Evolutionary conservation across 768 basidiomycete genomes (phyloP).

Genomic region (Calocybe cyanea): DNA sequence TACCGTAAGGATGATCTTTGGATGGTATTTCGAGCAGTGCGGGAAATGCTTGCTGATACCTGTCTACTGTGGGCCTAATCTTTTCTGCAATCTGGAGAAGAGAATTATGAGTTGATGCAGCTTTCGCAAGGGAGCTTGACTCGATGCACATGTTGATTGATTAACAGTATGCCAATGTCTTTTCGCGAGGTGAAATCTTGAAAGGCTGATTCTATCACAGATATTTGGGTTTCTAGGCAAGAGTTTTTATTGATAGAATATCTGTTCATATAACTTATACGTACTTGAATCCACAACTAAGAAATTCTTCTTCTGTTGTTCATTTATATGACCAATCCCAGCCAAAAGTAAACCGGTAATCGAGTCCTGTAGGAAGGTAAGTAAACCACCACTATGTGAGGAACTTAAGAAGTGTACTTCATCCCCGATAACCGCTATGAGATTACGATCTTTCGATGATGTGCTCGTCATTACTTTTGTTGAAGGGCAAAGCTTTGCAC

Average conservation of each 20-base stretch:
- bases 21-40: slow-evolving; percentile 96
- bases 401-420: slow-evolving; percentile 53
- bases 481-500: background rate
- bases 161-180: slow-evolving; percentile 94
- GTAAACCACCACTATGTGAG: background rate
- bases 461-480: slow-evolving; percentile 19
- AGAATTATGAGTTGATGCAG: slow-evolving; percentile 2
- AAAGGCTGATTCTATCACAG: slow-evolving; percentile 88
- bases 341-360: slow-evolving; percentile 95
- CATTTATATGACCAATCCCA: slow-evolving; percentile 88
- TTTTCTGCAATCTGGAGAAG: slow-evolving; percentile 84
- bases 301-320: slow-evolving; percentile 96
- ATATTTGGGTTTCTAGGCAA: slow-evolving; percentile 80
- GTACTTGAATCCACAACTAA: slow-evolving; percentile 90
- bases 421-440: slow-evolving; percentile 96
- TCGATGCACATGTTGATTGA: slow-evolving; percentile 91
- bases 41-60: slow-evolving; percentile 94
- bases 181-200: slow-evolving; percentile 92
- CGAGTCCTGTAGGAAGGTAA: slow-evolving; percentile 66
- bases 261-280: slow-evolving; percentile 23
- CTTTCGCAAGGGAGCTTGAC: background rate
- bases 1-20: slow-evolving; percentile 98
- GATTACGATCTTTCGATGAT: slow-evolving; percentile 75
- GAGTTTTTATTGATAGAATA: background rate
- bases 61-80: slow-evolving; percentile 92